Evolutionary conservation across 2,329 filamentous ascomycete species (phyloP), one percentile per base, ranked within the genome.

Genomic region (Pyrenophora tritici-repentis): DNA sequence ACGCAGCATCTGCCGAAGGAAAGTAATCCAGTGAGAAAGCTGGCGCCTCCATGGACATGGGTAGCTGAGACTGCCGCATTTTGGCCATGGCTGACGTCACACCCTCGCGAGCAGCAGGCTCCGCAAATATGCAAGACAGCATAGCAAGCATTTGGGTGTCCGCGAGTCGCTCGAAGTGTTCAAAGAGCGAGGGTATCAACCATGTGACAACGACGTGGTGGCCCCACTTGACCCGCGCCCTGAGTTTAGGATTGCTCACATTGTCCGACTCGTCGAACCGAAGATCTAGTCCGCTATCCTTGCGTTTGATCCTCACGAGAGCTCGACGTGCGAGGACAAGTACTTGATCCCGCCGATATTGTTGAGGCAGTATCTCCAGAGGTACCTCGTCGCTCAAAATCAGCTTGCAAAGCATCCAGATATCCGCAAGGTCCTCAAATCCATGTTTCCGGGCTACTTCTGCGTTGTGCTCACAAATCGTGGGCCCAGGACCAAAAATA

Each of bases 401-500:
- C 50, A 97, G 78, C 14, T 85, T 87, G 47, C 91, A 80, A 58
- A 97, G 87, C 41, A 83, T 84, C 94, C 94, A 99, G 6, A 96
- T 83, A 61, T 91, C 85, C 20, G 88, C 87, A 24, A 95, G 75
- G 57, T 96, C 90, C 12, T 79, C 72, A 56, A 85, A 83, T 4
- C 87, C 89, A 60, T 88, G 81, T 56, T 84, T 86, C 59, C 85
- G 81, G 7, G 93, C 92, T 38, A 95, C 85, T 1, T 76, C 75
- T 7, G 91, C 90, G 71, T 99, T 99, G 64, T 95, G 88, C 37
- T 83, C 80, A 72, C 93, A 97, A 3, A 96, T 85, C 32, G 88
- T 83, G n/a, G 86, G 83, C 1, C 89, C 88, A 54, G 91, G 86
- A 3, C 91, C 91, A 69, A 94, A 92, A 12, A 97, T 88, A 18